Percentiles rank a stretch among this genome's conserved stretches.
phyloP scores from a whole-genome alignment of 1,284 basidiomycete genomes.

The Pyrrhoderma lamaoense region DNA sequence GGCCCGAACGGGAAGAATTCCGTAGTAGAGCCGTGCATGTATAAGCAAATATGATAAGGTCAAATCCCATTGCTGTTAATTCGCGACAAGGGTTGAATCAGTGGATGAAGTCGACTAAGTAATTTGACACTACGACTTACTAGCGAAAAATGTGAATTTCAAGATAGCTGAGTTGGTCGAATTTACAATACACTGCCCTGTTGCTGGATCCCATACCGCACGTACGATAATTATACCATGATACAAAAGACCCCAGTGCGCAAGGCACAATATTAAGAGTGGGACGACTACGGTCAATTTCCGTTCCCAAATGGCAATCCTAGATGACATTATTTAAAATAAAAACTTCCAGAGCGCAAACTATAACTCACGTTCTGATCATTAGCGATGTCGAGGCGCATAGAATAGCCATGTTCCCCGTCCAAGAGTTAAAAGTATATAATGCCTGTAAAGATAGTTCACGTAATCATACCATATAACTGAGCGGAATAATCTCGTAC shows the following conservation, averaged over 20 bases:
- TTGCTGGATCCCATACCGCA: slow-evolving; percentile 40
- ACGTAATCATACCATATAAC: slow-evolving; percentile 9
- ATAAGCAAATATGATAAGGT: slow-evolving; percentile 49
- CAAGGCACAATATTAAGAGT: slow-evolving; percentile 47
- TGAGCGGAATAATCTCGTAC: slow-evolving; percentile 29
- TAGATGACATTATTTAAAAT: slow-evolving; percentile 23
- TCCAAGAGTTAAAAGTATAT: slow-evolving; percentile 42
- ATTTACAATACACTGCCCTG: slow-evolving; percentile 40
- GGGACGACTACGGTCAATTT: slow-evolving; percentile 40
- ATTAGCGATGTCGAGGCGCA: slow-evolving; percentile 61
- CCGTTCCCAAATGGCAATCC: slow-evolving; percentile 65
- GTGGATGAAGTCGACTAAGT: background rate
- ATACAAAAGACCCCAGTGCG: slow-evolving; percentile 59
- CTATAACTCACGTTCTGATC: slow-evolving; percentile 50
- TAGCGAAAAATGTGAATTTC: slow-evolving; percentile 60
- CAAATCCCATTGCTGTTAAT: slow-evolving; percentile 55
- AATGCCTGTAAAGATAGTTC: slow-evolving; percentile 36
- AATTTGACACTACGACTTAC: slow-evolving; percentile 32
- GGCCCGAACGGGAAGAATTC: slow-evolving; percentile 41
- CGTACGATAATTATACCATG: slow-evolving; percentile 61
- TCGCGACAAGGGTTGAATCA: background rate
- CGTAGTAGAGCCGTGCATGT: slow-evolving; percentile 45
- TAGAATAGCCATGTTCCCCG: slow-evolving; percentile 57
- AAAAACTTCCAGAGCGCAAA: slow-evolving; percentile 1
- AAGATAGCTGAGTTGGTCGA: slow-evolving; percentile 48